Evolutionary conservation across 495 filamentous ascomycete genomes (phyloP).

Genomic region (Aspergillus sclerotiicarbonarius): DNA sequence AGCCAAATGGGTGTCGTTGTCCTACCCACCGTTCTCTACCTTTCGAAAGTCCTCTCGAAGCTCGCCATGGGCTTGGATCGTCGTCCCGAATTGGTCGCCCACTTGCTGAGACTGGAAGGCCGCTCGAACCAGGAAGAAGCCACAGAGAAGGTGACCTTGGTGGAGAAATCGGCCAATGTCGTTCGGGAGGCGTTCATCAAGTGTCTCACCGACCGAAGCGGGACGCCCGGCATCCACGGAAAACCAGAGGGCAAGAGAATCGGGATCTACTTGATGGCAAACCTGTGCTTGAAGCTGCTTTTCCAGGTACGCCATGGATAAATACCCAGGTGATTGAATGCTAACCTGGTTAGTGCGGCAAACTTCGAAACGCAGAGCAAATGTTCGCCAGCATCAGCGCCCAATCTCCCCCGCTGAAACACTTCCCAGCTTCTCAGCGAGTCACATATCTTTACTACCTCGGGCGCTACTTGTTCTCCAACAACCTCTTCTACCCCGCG

Average conservation of each 20-base stretch:
- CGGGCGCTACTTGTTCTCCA: slow-evolving; percentile 81
- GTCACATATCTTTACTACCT: slow-evolving; percentile 95
- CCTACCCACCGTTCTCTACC: slow-evolving; percentile 70
- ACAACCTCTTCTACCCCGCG: slow-evolving; percentile 74
- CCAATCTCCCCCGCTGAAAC: slow-evolving; percentile 70
- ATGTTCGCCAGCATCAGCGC: slow-evolving; percentile 88
- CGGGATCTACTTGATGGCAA: slow-evolving; percentile 87
- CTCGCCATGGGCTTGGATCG: slow-evolving; percentile 78
- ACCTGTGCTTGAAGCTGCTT: slow-evolving; percentile 83
- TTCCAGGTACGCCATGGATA: slow-evolving; percentile 59
- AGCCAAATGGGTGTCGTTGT: slow-evolving; percentile 74
- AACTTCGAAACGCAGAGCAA: slow-evolving; percentile 67
- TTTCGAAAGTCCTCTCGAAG: slow-evolving; percentile 72
- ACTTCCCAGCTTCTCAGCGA: slow-evolving; percentile 83
- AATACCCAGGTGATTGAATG: neutral
- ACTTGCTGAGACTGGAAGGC: slow-evolving; percentile 51
- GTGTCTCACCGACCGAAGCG: slow-evolving; percentile 79
- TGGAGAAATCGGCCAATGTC: slow-evolving; percentile 80
- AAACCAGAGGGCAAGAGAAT: slow-evolving; percentile 78
- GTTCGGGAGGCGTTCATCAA: slow-evolving; percentile 89
- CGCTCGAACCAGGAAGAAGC: slow-evolving; percentile 51
- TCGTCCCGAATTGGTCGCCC: slow-evolving; percentile 64
- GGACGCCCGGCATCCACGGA: slow-evolving; percentile 48
- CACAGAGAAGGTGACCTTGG: slow-evolving; percentile 67
- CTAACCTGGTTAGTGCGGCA: slow-evolving; percentile 42